Percentiles rank a stretch among this genome's conserved stretches.
Conservation (phyloP, 2,329 filamentous ascomycete genomes). For the Colletotrichum acutatum region DNA sequence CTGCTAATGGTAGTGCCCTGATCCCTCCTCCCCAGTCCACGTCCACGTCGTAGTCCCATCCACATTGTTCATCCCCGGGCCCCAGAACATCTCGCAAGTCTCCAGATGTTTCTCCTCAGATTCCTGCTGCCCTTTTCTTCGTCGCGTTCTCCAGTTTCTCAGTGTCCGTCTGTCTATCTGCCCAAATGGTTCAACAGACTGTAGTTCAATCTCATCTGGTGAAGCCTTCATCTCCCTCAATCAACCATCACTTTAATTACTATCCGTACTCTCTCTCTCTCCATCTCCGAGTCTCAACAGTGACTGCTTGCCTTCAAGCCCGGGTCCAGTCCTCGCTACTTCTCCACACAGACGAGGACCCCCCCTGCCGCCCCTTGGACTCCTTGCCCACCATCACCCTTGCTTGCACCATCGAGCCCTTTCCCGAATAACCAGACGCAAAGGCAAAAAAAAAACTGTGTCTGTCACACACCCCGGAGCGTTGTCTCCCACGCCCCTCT, state of each 20-base stretch:
- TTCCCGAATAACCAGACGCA: slow-evolving; percentile 33
- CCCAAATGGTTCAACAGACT: neutral
- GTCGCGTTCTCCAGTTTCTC: neutral
- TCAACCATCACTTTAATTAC: neutral
- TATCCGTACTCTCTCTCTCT: neutral
- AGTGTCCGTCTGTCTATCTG: neutral
- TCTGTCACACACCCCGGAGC: slow-evolving; percentile 22
- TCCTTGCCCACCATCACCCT: slow-evolving; percentile 30
- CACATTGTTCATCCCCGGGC: neutral
- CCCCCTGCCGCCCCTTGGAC: neutral
- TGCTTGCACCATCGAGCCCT: slow-evolving; percentile 30
- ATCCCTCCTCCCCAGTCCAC: slow-evolving; percentile 12
- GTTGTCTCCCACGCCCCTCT: slow-evolving; percentile 33
- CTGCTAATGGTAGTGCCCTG: slow-evolving; percentile 2
- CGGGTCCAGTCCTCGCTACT: neutral
- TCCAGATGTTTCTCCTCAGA: neutral
- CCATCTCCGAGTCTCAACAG: neutral
- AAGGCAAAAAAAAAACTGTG: slow-evolving; percentile 26
- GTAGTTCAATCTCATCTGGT: neutral
- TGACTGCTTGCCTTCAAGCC: neutral
- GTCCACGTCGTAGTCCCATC: neutral
- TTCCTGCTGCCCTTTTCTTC: neutral
- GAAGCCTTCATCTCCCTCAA: neutral
- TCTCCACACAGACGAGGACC: slow-evolving; percentile 3
- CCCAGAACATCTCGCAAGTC: neutral